These are phyloP conservation scores for Cucurbita argyrosperma DNA, from an alignment of 306 rosid species.

Conservation along the genomic window DNA sequence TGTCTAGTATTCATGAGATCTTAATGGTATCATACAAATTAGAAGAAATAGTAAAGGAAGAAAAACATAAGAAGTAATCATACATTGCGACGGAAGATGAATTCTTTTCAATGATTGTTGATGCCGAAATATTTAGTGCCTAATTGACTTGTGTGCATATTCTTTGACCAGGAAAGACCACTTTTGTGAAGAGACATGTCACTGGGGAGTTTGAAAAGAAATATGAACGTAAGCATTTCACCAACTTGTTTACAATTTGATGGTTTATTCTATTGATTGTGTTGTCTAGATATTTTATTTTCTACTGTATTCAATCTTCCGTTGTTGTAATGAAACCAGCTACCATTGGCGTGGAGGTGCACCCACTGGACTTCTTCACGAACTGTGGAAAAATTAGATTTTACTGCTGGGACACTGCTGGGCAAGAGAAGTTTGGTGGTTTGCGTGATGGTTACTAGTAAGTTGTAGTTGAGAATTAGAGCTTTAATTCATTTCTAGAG, in stretches of 20 bases:
- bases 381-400: conserved; percentile 3
- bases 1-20: neutral
- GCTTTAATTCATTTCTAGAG: neutral
- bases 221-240: conserved; percentile 36
- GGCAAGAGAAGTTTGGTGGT: conserved; percentile 2
- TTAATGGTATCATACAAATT: neutral
- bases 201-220: conserved; percentile 81
- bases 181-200: conserved; percentile 40
- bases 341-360: conserved; percentile 2
- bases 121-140: neutral
- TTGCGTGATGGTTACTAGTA: conserved; percentile 1
- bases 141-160: neutral
- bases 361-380: neutral
- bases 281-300: neutral
- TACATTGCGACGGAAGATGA: neutral
- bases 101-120: neutral
- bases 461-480: neutral
- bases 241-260: neutral
- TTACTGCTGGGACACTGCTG: conserved; percentile 7
- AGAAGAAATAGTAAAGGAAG: neutral
- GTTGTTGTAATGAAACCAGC: neutral
- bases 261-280: neutral
- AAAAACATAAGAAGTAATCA: neutral
- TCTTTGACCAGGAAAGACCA: conserved; percentile 20
- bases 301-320: neutral